phyloP scores from a whole-genome alignment of 305 asterid genomes.

The Coffea humblotiana region DNA sequence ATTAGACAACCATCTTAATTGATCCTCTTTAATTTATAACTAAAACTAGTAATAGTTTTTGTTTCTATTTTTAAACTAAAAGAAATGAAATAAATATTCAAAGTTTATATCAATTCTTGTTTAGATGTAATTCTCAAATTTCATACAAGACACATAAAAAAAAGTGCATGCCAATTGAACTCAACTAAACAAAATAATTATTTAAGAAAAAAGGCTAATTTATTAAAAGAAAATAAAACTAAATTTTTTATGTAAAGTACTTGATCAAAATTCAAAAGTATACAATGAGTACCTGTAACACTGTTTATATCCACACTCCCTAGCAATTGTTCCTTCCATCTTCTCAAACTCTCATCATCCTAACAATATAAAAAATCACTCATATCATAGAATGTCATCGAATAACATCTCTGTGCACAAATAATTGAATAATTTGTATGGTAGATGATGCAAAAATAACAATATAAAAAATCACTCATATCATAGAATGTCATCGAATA shows the following conservation, averaged over 20 bases:
- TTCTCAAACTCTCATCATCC: slow-evolving; percentile 41
- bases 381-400: not conserved
- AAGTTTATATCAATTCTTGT: too few species aligned
- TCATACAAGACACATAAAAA: too few species aligned
- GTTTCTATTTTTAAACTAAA: too few species aligned
- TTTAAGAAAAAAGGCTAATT: too few species aligned
- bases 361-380: slow-evolving; percentile 5
- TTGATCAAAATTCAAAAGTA: not conserved
- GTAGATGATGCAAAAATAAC: not conserved
- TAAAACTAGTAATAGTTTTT: too few species aligned
- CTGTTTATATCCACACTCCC: slow-evolving; percentile 31
- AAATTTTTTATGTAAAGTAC: not conserved
- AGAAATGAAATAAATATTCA: too few species aligned
- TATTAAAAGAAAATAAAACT: too few species aligned
- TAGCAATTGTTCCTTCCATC: slow-evolving; percentile 40
- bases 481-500: not conserved
- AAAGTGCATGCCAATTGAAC: too few species aligned
- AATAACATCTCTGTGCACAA: not conserved
- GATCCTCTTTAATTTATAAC: too few species aligned
- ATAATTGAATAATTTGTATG: not conserved
- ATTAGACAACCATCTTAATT: too few species aligned
- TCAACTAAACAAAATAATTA: too few species aligned
- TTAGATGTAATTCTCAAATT: too few species aligned
- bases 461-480: not conserved
- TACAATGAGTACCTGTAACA: slow-evolving; percentile 23